Percentiles rank a stretch among this genome's conserved stretches.
Conservation (phyloP, 1,284 basidiomycete genomes). For the Cutaneotrichosporon sp. region DNA sequence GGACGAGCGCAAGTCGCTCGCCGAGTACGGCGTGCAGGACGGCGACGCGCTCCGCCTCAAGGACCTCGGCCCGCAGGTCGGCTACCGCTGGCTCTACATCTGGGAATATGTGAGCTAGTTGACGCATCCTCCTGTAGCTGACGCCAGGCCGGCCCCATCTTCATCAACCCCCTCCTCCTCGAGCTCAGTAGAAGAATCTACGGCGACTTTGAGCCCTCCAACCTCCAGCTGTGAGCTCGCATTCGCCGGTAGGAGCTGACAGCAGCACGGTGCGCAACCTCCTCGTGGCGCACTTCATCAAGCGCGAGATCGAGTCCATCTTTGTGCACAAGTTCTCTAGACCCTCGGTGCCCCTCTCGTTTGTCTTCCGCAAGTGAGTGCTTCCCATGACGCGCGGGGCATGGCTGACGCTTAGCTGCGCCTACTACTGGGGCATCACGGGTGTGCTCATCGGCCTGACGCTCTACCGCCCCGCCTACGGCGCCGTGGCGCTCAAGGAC, state of each 20-base stretch:
- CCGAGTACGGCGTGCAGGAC: constrained; percentile 61
- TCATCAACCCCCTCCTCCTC: constrained; percentile 90
- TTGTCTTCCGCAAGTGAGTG: constrained; percentile 86
- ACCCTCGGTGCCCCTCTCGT: constrained; percentile 85
- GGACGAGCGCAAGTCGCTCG: constrained; percentile 65
- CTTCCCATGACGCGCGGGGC: not conserved
- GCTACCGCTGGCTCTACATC: constrained; percentile 82
- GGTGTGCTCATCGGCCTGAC: constrained; percentile 77
- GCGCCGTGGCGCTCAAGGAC: constrained; percentile 66
- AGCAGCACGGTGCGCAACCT: constrained; percentile 73
- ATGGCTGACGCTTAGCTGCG: constrained; percentile 61
- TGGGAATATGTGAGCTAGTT: constrained; percentile 88
- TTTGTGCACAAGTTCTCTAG: constrained; percentile 95
- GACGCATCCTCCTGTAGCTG: constrained; percentile 2
- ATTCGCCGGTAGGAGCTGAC: constrained; percentile 8
- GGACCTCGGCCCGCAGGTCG: constrained; percentile 83
- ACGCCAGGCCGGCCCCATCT: constrained; percentile 75
- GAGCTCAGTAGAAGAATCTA: constrained; percentile 57
- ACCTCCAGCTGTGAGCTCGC: constrained; percentile 40
- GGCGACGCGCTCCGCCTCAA: constrained; percentile 69
- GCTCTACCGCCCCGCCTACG: constrained; percentile 69
- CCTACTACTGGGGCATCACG: constrained; percentile 82
- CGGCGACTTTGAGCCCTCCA: constrained; percentile 41
- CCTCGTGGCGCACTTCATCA: constrained; percentile 83
- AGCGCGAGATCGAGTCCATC: constrained; percentile 90